Evolutionary conservation across 2,329 filamentous ascomycete species (phyloP), one percentile per base, ranked within the genome.

Genomic region (Colletotrichum kahawae): DNA sequence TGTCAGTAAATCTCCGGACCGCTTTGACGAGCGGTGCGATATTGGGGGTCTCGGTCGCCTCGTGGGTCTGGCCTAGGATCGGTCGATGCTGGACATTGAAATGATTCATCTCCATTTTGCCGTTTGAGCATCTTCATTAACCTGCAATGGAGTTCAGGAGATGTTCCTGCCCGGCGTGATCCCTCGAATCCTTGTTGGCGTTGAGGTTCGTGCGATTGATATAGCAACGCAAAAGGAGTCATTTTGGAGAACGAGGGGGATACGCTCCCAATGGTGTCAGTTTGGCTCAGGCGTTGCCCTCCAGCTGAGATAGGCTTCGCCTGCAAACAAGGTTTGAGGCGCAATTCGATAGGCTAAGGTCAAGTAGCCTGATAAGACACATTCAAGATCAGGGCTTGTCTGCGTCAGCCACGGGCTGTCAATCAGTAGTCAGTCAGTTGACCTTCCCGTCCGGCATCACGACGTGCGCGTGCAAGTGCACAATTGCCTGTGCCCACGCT

Each of bases 151-250:
- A 67, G 68, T 10, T 27, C 27, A 38, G 57, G 62, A 36, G 56
- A 57, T 13, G 14, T 24, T 60, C 31, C 34, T 36, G 36, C 43
- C 43, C 57, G 59, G 48, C 56, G n/a, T 54, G 9, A 36, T 64
- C 48, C 54, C 36, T 75, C 65, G 21, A 33, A 62, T 34, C 72
- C 74, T 38, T 34, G 64, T 34, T 74, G 74, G 51, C 14, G 65
- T n/a, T 66, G 36, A 74, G 65, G 74, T 65, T 76, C 66, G 70
- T 74, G 69, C 72, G 72, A 75, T 76, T 74, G 74, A 74, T 76
- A 66, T 63, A 74, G 74, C 70, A 70, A 74, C 74, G 74, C 27
- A 64, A 64, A 67, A 72, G 43, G 56, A 76, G 64, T 70, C 43
- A 74, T 75, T 43, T 72, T 67, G 56, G 16, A 68, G 56, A 57